phyloP scores from a whole-genome alignment of 2,329 filamentous ascomycete species.

The Parastagonospora nodorum region DNA sequence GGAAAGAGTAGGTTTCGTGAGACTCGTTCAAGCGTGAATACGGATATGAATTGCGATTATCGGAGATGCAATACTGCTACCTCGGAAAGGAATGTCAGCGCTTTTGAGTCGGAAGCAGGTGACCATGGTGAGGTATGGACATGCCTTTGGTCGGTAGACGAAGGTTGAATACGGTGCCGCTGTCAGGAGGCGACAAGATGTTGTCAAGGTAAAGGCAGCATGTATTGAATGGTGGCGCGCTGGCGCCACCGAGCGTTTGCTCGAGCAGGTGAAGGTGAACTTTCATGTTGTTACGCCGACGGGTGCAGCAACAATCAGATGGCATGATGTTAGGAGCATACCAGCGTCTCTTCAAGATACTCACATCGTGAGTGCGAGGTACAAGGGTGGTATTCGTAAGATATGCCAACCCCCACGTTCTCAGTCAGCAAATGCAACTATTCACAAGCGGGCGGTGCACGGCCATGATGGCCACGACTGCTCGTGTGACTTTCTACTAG shows the following conservation, averaged over 20 bases:
- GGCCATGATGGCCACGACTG: conserved; percentile 12
- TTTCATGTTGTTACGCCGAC: not conserved
- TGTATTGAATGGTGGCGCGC: not conserved
- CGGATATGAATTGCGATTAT: not conserved
- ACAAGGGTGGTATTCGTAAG: too few relatives aligned
- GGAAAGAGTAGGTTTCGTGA: not conserved
- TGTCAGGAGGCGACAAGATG: not conserved
- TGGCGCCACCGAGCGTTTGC: not conserved
- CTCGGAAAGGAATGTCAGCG: too few relatives aligned
- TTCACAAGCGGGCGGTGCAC: conserved; percentile 10
- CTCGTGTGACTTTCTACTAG: conserved; percentile 19
- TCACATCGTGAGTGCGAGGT: too few relatives aligned
- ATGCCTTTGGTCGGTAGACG: too few relatives aligned
- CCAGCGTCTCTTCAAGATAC: too few relatives aligned
- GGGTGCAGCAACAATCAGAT: not conserved
- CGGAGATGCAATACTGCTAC: not conserved
- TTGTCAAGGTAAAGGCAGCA: conserved; percentile 15
- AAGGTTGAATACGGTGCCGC: too few relatives aligned
- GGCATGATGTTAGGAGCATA: too few relatives aligned
- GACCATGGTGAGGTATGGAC: too few relatives aligned
- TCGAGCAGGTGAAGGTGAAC: conserved; percentile 15
- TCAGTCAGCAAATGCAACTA: conserved; percentile 11
- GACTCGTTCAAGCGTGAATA: not conserved
- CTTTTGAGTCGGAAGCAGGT: too few relatives aligned
- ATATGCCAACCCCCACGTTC: conserved; percentile 9